Conservation (phyloP, 371 early-diverging fungal species). For the Rhizopus stolonifer region DNA sequence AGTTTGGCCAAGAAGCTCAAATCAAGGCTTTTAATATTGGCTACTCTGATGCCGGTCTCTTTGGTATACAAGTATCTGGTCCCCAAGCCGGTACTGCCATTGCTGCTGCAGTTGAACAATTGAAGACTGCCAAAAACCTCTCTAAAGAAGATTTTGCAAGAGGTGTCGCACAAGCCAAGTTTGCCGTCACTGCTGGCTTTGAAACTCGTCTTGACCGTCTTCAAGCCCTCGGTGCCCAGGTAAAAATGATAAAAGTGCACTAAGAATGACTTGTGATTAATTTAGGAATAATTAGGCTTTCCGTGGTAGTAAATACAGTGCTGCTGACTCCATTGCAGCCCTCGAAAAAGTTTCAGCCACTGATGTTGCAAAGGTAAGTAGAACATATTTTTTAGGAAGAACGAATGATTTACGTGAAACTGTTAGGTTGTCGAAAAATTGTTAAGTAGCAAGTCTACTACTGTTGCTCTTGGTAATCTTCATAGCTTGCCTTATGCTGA, state of each 20-base stretch:
- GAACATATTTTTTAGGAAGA: conserved; percentile 2
- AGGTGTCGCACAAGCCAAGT: conserved; percentile 86
- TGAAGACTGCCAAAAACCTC: conserved; percentile 57
- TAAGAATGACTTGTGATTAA: not conserved
- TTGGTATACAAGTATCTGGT: conserved; percentile 80
- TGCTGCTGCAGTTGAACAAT: conserved; percentile 71
- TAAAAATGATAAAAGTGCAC: conserved; percentile 5
- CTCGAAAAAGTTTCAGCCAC: conserved; percentile 64
- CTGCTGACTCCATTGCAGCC: conserved; percentile 53
- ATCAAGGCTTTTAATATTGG: conserved; percentile 81
- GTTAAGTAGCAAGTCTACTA: conserved; percentile 74
- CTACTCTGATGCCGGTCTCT: conserved; percentile 93
- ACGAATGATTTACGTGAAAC: no score
- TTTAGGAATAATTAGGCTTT: conserved; percentile 40
- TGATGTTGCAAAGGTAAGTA: conserved; percentile 61
- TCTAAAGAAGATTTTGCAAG: conserved; percentile 70
- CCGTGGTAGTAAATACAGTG: conserved; percentile 46
- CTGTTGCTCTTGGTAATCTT: conserved; percentile 80
- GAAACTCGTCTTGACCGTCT: conserved; percentile 63
- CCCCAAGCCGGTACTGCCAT: conserved; percentile 65
- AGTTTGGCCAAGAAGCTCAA: conserved; percentile 50
- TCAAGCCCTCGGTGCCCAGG: conserved; percentile 50
- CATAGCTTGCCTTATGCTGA: conserved; percentile 83
- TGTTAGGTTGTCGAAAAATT: conserved; percentile 64
- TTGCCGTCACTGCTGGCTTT: conserved; percentile 67